Evolutionary conservation across 495 filamentous ascomycete genomes (phyloP).

Genomic region (Penicillium robsamsonii): DNA sequence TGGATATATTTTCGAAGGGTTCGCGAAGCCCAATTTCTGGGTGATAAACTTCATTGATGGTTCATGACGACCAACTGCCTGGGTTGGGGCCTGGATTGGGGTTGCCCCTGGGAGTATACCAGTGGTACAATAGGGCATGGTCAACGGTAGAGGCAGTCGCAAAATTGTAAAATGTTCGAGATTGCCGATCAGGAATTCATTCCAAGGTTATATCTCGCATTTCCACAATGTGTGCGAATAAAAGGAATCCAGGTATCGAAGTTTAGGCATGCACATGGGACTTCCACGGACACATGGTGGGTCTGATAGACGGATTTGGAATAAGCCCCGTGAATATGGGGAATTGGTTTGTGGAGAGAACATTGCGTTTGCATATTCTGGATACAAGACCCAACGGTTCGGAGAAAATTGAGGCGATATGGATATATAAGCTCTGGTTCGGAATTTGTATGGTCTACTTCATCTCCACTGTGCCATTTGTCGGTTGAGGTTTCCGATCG

Average conservation of each 20-base stretch:
- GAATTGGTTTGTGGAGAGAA: background rate
- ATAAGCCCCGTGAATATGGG: constrained; percentile 1
- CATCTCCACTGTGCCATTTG: background rate
- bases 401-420: background rate
- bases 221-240: background rate
- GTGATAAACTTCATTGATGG: background rate
- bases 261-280: background rate
- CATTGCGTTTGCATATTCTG: background rate
- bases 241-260: background rate
- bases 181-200: constrained; percentile 7
- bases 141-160: background rate
- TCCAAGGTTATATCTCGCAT: background rate
- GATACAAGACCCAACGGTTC: background rate
- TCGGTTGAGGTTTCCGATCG: background rate
- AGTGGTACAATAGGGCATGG: background rate
- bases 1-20: background rate
- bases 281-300: background rate
- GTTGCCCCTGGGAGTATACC: background rate
- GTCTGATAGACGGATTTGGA: constrained; percentile 11
- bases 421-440: background rate
- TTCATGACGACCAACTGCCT: constrained; percentile 9
- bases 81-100: background rate
- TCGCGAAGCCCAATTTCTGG: background rate
- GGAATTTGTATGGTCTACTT: background rate
- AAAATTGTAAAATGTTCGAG: constrained; percentile 7